Base-by-base conservation (phyloP, 306 rosid genomes). In the Prinsepia uniflora region DNA sequence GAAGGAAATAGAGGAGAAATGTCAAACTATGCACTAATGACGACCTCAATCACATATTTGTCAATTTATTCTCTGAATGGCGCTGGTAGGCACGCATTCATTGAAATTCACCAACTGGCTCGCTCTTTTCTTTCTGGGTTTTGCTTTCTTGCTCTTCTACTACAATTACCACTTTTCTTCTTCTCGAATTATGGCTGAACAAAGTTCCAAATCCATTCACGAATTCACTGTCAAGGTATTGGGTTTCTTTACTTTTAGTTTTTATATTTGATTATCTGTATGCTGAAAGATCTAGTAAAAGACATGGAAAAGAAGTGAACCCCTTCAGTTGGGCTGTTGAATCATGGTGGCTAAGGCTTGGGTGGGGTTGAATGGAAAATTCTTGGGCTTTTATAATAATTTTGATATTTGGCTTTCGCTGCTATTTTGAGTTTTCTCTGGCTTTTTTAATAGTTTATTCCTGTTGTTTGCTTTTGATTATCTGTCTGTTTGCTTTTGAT, bases 201-300 rank as follows among this genome's bases (percentile, higher is more conserved):
- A n/a, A n/a, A n/a, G n/a, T n/a, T n/a, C n/a, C n/a, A n/a, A 80
- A n/a, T 88, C 96, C 67, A 68, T 90, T 2, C 88, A 85, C 70
- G 96, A 89, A 59, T 86, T 89, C 86, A 80, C 96, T 45, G 96
- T 92, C 84, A 88, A 88, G 96, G 96, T 84, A 68, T 13, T 39
- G 36, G 11, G 44, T 30, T 10, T 8, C 36, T 76, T 55, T 22
- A 2, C 20, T 57, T 15, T 44, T 10, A 56, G 0, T 8, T n/a
- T 34, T 68, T 8, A n/a, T 71, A 0, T 63, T 24, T 24, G 10
- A 0, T 24, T 66, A 60, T 43, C 76, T 79, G 71, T 47, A 41
- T 22, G 47, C 69, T 66, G 73, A 48, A 65, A 74, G 56, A 44
- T 8, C 18, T 63, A 40, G 22, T 39, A 10, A 36, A 36, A 45